phyloP scores from a whole-genome alignment of 2,329 filamentous ascomycete genomes.

The Claviceps sp. region DNA sequence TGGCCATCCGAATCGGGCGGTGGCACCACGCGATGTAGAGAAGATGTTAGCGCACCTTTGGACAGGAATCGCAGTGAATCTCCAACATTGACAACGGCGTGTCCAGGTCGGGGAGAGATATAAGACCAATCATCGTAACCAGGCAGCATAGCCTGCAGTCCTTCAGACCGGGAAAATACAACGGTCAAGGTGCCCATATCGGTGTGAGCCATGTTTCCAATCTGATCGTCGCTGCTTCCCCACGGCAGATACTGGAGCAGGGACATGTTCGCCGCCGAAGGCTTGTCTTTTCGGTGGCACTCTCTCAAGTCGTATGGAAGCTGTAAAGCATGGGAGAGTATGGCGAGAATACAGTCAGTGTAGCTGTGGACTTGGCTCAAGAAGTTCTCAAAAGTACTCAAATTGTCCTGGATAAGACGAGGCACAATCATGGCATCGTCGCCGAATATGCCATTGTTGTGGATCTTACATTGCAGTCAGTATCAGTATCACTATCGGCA shows the following conservation, averaged over 20 bases:
- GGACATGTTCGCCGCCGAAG: constrained; percentile 8
- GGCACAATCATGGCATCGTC: constrained; percentile 1
- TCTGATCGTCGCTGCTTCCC: constrained; percentile 6
- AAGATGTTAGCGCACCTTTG: constrained; percentile 5
- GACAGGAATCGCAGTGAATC: constrained; percentile 10
- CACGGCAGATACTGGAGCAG: constrained; percentile 10
- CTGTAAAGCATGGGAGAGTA: constrained; percentile 1
- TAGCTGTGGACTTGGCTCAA: neutral
- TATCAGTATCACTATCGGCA: constrained; percentile 59
- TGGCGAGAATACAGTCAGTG: constrained; percentile 4
- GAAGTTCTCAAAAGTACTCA: constrained; percentile 4
- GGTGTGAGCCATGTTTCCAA: constrained; percentile 10
- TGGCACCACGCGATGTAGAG: constrained; percentile 11
- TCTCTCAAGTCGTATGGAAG: constrained; percentile 2
- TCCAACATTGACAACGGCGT: constrained; percentile 6
- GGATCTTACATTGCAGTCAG: constrained; percentile 61
- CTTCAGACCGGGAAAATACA: constrained; percentile 10
- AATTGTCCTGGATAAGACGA: constrained; percentile 2
- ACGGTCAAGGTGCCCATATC: constrained; percentile 11
- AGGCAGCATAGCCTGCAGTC: constrained; percentile 10
- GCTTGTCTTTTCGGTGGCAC: constrained; percentile 7
- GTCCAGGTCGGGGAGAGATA: constrained; percentile 7
- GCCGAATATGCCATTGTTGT: constrained; percentile 6
- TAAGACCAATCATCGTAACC: constrained; percentile 9
- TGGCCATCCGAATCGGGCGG: constrained; percentile 7